Evolutionary conservation across 192 early-diverging fungal genomes (phyloP).

Genomic region (Diversispora epigaea): DNA sequence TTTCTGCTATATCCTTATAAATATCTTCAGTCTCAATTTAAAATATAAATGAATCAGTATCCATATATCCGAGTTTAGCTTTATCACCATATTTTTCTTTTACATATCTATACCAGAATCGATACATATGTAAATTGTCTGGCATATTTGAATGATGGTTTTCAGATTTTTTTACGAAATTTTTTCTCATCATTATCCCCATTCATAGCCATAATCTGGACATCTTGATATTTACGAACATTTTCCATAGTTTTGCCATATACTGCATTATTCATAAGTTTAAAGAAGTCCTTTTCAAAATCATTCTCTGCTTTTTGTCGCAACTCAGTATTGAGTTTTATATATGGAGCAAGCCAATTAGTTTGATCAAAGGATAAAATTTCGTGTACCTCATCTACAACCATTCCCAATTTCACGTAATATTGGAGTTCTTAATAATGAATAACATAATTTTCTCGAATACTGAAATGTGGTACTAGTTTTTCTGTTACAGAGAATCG

Average conservation of each 20-base stretch:
- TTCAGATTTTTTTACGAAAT: no score
- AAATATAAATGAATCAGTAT: no score
- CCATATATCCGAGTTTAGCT: conserved; percentile 15
- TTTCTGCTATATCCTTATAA: no score
- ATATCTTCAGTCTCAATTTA: no score
- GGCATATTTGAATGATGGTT: conserved; percentile 6
- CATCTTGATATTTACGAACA: no score
- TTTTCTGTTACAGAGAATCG: neutral
- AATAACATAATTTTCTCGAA: neutral
- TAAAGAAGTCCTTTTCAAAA: conserved; percentile 5
- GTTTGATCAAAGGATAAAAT: conserved; percentile 13
- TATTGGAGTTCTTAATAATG: neutral
- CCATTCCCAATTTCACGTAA: no score
- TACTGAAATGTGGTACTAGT: neutral
- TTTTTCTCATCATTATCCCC: no score
- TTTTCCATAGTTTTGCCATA: no score
- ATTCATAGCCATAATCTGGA: no score
- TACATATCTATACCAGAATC: no score
- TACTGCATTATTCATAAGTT: no score
- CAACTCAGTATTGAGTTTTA: neutral
- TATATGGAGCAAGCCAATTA: conserved; percentile 22
- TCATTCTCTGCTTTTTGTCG: neutral
- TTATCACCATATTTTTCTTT: conserved; percentile 17
- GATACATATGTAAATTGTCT: no score
- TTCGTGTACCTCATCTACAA: neutral